These are phyloP conservation scores for Paramecium pentaurelia DNA, from an alignment of 73 alveolate species.

Conservation along the genomic window DNA sequence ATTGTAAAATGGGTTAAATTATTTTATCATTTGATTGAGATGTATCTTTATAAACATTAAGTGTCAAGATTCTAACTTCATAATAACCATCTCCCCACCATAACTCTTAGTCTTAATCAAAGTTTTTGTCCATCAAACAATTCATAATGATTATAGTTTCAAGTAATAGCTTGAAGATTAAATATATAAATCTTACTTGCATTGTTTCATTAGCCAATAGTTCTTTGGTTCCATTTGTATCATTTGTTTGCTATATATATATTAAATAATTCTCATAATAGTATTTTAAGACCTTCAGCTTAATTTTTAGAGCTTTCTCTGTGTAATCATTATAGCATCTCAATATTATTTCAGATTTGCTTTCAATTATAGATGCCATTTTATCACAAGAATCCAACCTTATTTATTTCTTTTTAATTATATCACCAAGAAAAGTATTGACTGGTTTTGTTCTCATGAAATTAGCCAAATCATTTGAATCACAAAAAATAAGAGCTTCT, in stretches of 20 bases:
- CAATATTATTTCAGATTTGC: background rate
- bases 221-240: background rate
- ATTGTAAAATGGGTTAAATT: background rate
- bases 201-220: background rate
- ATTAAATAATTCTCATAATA: background rate
- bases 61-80: background rate
- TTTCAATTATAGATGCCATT: background rate
- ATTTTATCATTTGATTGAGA: background rate
- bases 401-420: background rate
- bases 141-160: background rate
- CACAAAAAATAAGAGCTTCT: background rate
- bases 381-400: background rate
- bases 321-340: conserved; percentile 36
- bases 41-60: background rate
- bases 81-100: conserved; percentile 26
- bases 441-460: conserved; percentile 29
- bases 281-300: background rate
- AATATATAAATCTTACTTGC: background rate
- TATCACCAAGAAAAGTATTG: background rate
- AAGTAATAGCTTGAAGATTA: background rate
- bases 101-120: background rate
- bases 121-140: conserved; percentile 41
- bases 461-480: background rate
- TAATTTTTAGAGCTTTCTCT: no score
- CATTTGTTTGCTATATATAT: background rate